These are phyloP conservation scores for Benincasa hispida DNA, from an alignment of 306 rosid genomes.

Conservation along the genomic window DNA sequence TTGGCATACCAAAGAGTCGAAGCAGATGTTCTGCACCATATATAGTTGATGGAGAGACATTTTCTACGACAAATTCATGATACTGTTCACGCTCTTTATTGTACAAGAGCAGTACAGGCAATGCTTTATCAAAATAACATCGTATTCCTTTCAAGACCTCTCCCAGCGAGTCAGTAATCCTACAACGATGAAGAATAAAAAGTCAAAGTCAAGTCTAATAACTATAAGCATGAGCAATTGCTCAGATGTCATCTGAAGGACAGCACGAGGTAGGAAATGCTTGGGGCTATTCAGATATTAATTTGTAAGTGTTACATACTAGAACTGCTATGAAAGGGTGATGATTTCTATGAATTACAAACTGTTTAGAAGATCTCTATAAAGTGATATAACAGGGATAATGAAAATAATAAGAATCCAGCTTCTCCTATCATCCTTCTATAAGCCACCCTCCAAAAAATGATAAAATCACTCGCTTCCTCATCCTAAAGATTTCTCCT, in stretches of 20 bases:
- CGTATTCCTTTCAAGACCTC: slow-evolving; percentile 84
- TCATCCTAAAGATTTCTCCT: not conserved
- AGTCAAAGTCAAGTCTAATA: slow-evolving; percentile 9
- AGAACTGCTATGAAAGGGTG: not conserved
- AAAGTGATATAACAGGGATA: not conserved
- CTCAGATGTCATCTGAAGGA: slow-evolving; percentile 5
- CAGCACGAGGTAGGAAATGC: not conserved
- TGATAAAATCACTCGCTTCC: not conserved
- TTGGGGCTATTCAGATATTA: not conserved
- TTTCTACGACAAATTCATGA: slow-evolving; percentile 37
- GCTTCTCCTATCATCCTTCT: not conserved
- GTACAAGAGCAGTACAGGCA: slow-evolving; percentile 83
- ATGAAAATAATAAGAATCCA: not conserved
- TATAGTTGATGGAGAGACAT: slow-evolving; percentile 64
- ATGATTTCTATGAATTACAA: not conserved
- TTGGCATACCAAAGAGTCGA: slow-evolving; percentile 68
- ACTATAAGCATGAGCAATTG: slow-evolving; percentile 11
- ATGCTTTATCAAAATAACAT: slow-evolving; percentile 83
- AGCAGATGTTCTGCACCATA: slow-evolving; percentile 95
- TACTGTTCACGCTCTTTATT: slow-evolving; percentile 85
- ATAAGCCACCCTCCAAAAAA: not conserved
- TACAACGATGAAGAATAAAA: slow-evolving; percentile 23
- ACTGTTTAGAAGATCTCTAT: not conserved
- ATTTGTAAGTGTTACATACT: not conserved
- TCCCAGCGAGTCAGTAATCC: slow-evolving; percentile 58